Evolutionary conservation across 352 stramenopile species (phyloP).

Genomic region (Pythium apleroticum): DNA sequence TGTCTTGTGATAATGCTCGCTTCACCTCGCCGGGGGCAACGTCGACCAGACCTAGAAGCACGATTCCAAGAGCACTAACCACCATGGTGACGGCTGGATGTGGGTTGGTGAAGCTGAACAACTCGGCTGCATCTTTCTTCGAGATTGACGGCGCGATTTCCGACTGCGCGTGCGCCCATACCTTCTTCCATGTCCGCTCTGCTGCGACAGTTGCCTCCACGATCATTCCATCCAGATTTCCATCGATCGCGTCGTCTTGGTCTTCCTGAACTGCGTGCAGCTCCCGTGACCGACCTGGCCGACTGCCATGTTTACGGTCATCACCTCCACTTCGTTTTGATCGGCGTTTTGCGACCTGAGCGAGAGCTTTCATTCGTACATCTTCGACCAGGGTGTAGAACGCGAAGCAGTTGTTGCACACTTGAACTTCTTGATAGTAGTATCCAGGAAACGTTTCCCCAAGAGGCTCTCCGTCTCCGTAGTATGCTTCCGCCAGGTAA

Average conservation of each 20-base stretch:
- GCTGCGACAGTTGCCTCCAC: not conserved
- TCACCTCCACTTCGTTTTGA: conserved; percentile 9
- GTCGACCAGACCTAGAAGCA: conserved; percentile 47
- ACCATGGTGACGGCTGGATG: conserved; percentile 82
- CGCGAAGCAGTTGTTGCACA: conserved; percentile 77
- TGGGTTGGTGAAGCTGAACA: conserved; percentile 80
- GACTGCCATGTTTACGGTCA: not conserved
- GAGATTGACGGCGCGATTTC: conserved; percentile 25
- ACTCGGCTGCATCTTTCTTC: conserved; percentile 73
- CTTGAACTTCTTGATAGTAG: conserved; percentile 81
- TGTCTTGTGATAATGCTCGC: conserved; percentile 62
- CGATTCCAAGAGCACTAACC: conserved; percentile 48
- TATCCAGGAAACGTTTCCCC: conserved; percentile 77
- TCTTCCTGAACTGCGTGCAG: conserved; percentile 15
- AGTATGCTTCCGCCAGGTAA: conserved; percentile 74
- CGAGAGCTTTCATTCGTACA: conserved; percentile 65
- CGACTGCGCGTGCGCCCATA: conserved; percentile 37
- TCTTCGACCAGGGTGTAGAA: conserved; percentile 80
- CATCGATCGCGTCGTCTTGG: conserved; percentile 5
- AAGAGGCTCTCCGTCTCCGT: conserved; percentile 72
- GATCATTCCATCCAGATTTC: not conserved
- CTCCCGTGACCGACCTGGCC: not conserved
- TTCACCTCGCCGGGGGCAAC: conserved; percentile 50
- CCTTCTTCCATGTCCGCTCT: conserved; percentile 33
- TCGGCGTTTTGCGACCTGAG: conserved; percentile 36